A percentile compares a stretch with the other conserved stretches of the same genome.
These are phyloP conservation scores for Balakata baccata DNA, from an alignment of 345 rosid genomes.

Conservation along the genomic window DNA sequence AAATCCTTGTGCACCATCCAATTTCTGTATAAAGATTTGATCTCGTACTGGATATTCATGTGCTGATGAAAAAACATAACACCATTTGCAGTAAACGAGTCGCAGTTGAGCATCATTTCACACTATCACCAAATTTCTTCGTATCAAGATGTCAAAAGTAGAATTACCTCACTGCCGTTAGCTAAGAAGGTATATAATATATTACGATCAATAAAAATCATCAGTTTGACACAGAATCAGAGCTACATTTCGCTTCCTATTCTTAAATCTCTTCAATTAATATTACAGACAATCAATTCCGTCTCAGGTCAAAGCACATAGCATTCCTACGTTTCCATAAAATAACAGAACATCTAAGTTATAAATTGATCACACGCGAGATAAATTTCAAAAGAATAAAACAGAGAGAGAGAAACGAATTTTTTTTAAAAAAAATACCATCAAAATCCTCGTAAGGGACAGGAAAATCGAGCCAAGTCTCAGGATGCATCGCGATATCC, in stretches of 20 bases:
- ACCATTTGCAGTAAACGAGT: neutral
- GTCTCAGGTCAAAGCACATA: neutral
- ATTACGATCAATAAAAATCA: neutral
- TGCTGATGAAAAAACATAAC: neutral
- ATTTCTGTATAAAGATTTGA: neutral
- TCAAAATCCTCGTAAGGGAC: slow-evolving; percentile 61
- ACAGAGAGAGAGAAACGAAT: neutral
- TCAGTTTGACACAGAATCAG: neutral
- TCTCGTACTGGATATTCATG: neutral
- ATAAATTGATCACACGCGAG: neutral
- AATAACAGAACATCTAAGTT: neutral
- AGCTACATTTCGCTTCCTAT: neutral
- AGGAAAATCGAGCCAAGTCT: slow-evolving; percentile 94
- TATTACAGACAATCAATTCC: neutral
- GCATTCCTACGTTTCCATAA: too few species aligned
- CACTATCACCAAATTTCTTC: neutral
- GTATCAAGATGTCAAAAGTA: neutral
- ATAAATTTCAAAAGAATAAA: neutral
- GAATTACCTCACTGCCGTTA: neutral
- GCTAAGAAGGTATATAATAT: neutral
- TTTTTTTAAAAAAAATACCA: slow-evolving; percentile 37
- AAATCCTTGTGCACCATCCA: neutral
- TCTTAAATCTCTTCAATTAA: neutral
- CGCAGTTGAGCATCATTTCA: neutral
- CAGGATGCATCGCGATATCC: slow-evolving; percentile 87